Conservation (phyloP, 306 rosid species). For the Chamaecrista fasciculata region DNA sequence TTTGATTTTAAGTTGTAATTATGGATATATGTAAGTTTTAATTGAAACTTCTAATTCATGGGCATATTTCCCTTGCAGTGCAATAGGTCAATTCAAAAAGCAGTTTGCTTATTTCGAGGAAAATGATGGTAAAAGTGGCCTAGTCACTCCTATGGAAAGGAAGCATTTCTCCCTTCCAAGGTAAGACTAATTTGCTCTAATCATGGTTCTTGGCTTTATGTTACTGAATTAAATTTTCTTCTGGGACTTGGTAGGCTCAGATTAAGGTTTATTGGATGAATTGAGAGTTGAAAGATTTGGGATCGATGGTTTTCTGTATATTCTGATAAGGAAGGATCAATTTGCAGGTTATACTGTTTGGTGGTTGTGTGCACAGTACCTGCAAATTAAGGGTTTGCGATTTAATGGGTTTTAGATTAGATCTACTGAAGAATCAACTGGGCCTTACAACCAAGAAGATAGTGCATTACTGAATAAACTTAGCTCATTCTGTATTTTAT, state of each 20-base stretch:
- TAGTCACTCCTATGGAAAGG: slow-evolving; percentile 65
- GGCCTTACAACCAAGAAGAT: not conserved
- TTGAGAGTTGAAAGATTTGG: not conserved
- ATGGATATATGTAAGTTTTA: slow-evolving; percentile 6
- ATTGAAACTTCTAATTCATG: slow-evolving; percentile 7
- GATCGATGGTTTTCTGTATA: not conserved
- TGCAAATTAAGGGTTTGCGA: not conserved
- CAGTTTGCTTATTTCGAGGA: slow-evolving; percentile 72
- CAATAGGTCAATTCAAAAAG: slow-evolving; percentile 64
- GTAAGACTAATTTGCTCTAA: slow-evolving; percentile 36
- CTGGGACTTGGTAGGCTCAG: not conserved
- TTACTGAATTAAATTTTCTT: not conserved
- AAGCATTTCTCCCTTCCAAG: slow-evolving; percentile 87
- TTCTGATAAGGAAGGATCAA: not conserved
- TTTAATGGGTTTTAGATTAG: not conserved
- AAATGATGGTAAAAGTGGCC: slow-evolving; percentile 62
- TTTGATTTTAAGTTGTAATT: no score
- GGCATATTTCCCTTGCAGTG: slow-evolving; percentile 47
- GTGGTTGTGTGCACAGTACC: not conserved
- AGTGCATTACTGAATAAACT: not conserved
- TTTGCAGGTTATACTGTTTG: not conserved
- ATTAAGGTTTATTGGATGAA: not conserved
- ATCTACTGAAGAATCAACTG: not conserved
- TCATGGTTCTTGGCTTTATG: not conserved
- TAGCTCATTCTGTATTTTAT: not conserved